Evolutionary conservation across 1,284 basidiomycete species (phyloP).

Genomic region (Fomitopsis betulina): DNA sequence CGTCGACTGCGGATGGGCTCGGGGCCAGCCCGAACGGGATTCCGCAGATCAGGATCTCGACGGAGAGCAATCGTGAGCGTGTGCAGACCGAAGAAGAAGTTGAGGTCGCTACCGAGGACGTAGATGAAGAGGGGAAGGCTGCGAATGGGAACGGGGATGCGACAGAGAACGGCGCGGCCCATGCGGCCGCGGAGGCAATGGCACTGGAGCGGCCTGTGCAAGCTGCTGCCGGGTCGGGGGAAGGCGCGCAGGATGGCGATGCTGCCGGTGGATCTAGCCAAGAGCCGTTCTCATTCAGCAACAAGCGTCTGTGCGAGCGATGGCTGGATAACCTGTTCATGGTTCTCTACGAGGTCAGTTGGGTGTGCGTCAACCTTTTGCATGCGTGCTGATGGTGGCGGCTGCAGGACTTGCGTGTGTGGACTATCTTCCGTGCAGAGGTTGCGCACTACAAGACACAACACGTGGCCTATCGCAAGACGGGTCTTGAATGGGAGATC

Average conservation of each 20-base stretch:
- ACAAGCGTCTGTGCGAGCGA: slow-evolving; percentile 94
- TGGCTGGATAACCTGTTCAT: slow-evolving; percentile 99
- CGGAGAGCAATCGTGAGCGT: slow-evolving; percentile 63
- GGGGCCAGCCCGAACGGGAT: slow-evolving; percentile 39
- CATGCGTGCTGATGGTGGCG: neutral
- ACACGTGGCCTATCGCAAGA: slow-evolving; percentile 95
- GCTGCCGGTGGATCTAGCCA: slow-evolving; percentile 32
- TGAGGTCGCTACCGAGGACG: slow-evolving; percentile 11
- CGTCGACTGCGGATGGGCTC: slow-evolving; percentile 10
- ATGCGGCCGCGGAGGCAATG: slow-evolving; percentile 28
- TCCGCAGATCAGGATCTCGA: slow-evolving; percentile 88
- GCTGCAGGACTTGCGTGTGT: slow-evolving; percentile 94
- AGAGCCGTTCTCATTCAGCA: slow-evolving; percentile 87
- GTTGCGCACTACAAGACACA: slow-evolving; percentile 99
- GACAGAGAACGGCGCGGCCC: slow-evolving; percentile 23
- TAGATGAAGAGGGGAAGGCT: slow-evolving; percentile 28
- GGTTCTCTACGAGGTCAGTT: slow-evolving; percentile 89
- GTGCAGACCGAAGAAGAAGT: slow-evolving; percentile 32
- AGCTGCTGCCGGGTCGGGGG: slow-evolving; percentile 42
- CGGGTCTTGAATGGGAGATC: slow-evolving; percentile 97
- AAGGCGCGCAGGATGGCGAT: slow-evolving; percentile 37
- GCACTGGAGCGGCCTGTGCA: slow-evolving; percentile 62
- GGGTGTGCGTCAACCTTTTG: neutral
- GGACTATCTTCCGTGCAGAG: slow-evolving; percentile 99
- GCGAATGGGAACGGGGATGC: slow-evolving; percentile 24